phyloP scores from a whole-genome alignment of 345 rosid species.

The Eucalyptus curtisii region DNA sequence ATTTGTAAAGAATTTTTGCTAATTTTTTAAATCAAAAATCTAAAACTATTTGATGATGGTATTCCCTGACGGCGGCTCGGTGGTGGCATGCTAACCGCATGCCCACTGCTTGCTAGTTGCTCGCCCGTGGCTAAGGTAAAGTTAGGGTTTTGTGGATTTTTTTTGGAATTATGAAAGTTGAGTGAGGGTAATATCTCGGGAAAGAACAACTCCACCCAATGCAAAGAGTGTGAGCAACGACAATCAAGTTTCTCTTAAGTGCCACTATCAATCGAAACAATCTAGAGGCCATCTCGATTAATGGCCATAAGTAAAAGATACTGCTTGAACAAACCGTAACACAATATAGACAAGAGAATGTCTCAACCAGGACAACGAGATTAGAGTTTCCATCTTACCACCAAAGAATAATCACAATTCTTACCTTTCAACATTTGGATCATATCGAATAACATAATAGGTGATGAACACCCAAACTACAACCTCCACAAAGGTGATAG shows the following conservation, averaged over 20 bases:
- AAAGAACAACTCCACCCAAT: constrained; percentile 29
- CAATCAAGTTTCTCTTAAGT: constrained; percentile 23
- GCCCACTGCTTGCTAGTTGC: no score
- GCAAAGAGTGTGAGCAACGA: constrained; percentile 14
- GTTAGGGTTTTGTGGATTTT: no score
- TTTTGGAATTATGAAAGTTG: no score
- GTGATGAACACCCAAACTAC: constrained; percentile 15
- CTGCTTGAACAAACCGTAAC: constrained; percentile 23
- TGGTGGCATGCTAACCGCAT: no score
- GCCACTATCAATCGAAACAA: constrained; percentile 23
- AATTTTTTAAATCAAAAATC: no score
- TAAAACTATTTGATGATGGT: no score
- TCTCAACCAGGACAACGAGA: not conserved
- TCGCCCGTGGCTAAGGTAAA: no score
- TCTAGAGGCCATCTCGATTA: constrained; percentile 28
- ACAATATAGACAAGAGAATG: not conserved
- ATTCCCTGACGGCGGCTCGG: no score
- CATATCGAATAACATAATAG: not conserved
- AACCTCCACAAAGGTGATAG: not conserved
- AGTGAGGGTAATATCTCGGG: constrained; percentile 23
- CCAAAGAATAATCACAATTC: not conserved
- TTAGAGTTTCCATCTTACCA: not conserved
- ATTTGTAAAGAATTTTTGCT: no score
- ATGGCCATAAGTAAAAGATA: constrained; percentile 12
- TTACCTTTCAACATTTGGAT: not conserved